A percentile compares a stretch with the other conserved stretches of the same genome.
Conservation (phyloP, 768 basidiomycete genomes). For the Peribolospora baueri region DNA sequence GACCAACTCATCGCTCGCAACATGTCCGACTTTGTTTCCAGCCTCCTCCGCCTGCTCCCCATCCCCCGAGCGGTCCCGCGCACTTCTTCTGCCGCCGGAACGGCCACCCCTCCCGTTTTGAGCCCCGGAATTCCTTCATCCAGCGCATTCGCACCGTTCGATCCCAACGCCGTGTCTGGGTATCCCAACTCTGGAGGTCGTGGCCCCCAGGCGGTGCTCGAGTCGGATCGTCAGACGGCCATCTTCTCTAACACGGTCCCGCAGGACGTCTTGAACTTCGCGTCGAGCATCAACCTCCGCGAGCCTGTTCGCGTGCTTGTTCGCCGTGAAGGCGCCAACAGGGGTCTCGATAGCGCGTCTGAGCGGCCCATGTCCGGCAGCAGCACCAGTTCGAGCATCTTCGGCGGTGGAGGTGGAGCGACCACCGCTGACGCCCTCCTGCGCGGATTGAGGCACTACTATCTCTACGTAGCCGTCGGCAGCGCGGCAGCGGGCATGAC, state of each 20-base stretch:
- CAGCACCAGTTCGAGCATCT: no score
- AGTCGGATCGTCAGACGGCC: slow-evolving; percentile 63
- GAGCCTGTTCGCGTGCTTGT: slow-evolving; percentile 97
- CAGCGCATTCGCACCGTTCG: slow-evolving; percentile 21
- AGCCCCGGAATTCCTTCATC: slow-evolving; percentile 17
- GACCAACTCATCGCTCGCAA: slow-evolving; percentile 95
- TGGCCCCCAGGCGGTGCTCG: not conserved
- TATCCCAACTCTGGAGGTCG: no score
- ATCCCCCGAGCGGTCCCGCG: slow-evolving; percentile 32
- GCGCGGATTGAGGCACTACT: slow-evolving; percentile 76
- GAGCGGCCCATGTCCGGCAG: no score
- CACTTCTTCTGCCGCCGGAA: slow-evolving; percentile 14
- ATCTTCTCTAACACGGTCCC: slow-evolving; percentile 97
- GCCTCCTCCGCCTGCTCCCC: slow-evolving; percentile 75
- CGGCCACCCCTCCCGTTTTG: slow-evolving; percentile 7
- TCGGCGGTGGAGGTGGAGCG: slow-evolving; percentile 17
- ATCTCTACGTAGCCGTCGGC: slow-evolving; percentile 68
- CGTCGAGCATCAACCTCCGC: slow-evolving; percentile 69
- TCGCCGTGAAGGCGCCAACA: slow-evolving; percentile 29
- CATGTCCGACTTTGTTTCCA: slow-evolving; percentile 80
- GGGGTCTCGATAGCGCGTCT: slow-evolving; percentile 29
- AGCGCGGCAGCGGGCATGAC: slow-evolving; percentile 18
- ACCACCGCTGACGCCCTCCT: not conserved
- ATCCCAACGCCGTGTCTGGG: slow-evolving; percentile 15
- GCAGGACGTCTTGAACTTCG: slow-evolving; percentile 89